These are phyloP conservation scores for Penicillium sp. DNA, from an alignment of 2,329 filamentous ascomycete genomes.

Conservation along the genomic window DNA sequence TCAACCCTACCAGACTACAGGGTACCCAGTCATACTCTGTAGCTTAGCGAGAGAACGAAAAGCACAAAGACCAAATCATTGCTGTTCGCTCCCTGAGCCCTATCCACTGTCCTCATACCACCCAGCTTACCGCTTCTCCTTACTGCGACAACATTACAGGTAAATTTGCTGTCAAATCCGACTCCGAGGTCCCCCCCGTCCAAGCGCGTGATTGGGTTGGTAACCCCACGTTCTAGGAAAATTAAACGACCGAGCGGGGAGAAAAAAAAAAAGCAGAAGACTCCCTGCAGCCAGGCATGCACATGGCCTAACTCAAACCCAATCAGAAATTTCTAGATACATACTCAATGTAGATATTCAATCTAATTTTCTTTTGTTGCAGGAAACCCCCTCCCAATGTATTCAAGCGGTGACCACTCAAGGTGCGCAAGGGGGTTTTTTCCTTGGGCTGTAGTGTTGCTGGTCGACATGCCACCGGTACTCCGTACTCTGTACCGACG, in stretches of 20 bases:
- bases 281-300: background rate
- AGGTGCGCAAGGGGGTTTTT: background rate
- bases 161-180: background rate
- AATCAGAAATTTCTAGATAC: background rate
- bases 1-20: background rate
- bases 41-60: background rate
- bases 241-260: conserved; percentile 14
- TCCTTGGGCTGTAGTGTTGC: too few relatives aligned
- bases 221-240: conserved; percentile 25
- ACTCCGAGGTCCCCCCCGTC: background rate
- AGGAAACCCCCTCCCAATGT: too few relatives aligned
- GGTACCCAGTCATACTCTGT: background rate
- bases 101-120: background rate
- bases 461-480: background rate
- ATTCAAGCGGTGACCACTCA: background rate
- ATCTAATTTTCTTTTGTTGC: background rate
- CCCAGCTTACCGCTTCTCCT: background rate
- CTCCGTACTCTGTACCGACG: background rate
- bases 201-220: conserved; percentile 3
- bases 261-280: conserved; percentile 1
- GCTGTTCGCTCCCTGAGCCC: background rate
- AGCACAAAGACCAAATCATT: background rate
- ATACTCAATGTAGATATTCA: background rate
- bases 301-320: background rate
- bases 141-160: background rate